A percentile compares a stretch with the other conserved stretches of the same genome.
Conservation (phyloP, 768 basidiomycete genomes). For the Ephemerocybe angulata region DNA sequence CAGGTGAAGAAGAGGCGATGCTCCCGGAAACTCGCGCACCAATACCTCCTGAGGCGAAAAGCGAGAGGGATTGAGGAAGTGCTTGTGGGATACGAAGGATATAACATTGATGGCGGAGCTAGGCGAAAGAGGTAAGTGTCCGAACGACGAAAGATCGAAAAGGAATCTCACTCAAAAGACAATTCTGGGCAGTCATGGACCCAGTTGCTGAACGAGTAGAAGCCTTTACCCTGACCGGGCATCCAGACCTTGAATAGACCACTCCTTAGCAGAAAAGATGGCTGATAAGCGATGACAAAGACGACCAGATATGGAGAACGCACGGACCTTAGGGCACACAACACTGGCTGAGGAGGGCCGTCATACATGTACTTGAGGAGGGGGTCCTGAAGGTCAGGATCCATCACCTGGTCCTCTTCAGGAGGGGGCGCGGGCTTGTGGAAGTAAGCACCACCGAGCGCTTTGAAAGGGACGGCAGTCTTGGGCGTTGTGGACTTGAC, state of each 20-base stretch:
- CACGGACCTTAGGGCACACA: too few relatives aligned
- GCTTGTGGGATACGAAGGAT: neutral
- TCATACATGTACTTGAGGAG: neutral
- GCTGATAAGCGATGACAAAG: neutral
- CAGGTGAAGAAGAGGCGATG: neutral
- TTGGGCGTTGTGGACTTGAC: too few relatives aligned
- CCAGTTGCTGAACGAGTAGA: neutral
- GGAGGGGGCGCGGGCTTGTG: too few relatives aligned
- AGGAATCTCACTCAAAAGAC: neutral
- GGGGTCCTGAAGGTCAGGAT: neutral
- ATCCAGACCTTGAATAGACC: neutral
- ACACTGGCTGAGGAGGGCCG: neutral
- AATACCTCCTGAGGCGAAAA: neutral
- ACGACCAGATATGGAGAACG: neutral
- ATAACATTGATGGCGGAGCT: neutral
- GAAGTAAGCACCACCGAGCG: too few relatives aligned
- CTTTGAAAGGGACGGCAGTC: too few relatives aligned
- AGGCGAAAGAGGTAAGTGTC: neutral
- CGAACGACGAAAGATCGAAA: neutral
- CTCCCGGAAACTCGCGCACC: neutral
- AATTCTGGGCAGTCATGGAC: neutral
- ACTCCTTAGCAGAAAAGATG: neutral
- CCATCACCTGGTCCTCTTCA: neutral
- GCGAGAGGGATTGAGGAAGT: neutral
- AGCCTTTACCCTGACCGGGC: neutral